phyloP scores from a whole-genome alignment of 1,284 basidiomycete species.

The Ganoderma multipileum region DNA sequence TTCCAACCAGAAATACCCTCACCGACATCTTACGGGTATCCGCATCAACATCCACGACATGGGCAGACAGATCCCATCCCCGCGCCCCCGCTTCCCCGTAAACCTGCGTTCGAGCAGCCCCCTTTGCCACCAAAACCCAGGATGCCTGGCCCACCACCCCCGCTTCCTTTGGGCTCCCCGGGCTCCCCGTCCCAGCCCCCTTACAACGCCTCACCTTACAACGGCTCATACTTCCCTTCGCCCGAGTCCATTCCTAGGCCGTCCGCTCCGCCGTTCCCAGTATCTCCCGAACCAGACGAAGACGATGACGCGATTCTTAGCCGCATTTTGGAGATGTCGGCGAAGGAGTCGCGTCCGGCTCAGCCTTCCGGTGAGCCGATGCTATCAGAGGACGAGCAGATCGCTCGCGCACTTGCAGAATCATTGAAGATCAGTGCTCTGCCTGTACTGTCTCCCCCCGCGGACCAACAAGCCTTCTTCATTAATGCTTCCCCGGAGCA shows the following conservation, averaged over 20 bases:
- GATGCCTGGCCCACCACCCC: slow-evolving; percentile 8
- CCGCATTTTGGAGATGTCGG: slow-evolving; percentile 59
- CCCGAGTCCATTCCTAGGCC: slow-evolving; percentile 9
- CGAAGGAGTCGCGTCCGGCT: slow-evolving; percentile 51
- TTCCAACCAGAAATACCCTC: slow-evolving; percentile 19
- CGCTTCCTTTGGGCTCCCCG: slow-evolving; percentile 7
- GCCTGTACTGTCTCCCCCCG: slow-evolving; percentile 1
- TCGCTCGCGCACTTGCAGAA: slow-evolving; percentile 68
- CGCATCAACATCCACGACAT: slow-evolving; percentile 16
- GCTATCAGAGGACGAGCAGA: slow-evolving; percentile 64
- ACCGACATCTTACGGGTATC: neutral
- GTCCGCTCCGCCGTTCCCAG: slow-evolving; percentile 26
- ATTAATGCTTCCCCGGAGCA: slow-evolving; percentile 26
- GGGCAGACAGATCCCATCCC: slow-evolving; percentile 29
- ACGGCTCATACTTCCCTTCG: slow-evolving; percentile 12
- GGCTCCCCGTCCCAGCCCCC: slow-evolving; percentile 12
- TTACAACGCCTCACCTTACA: neutral
- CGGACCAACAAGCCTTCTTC: slow-evolving; percentile 16
- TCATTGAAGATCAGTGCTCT: slow-evolving; percentile 47
- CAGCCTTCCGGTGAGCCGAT: slow-evolving; percentile 37
- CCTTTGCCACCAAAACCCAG: slow-evolving; percentile 37
- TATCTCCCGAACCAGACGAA: slow-evolving; percentile 39
- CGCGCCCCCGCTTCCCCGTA: slow-evolving; percentile 44
- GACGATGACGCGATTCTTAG: slow-evolving; percentile 39
- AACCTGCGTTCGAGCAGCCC: slow-evolving; percentile 35